A percentile compares a stretch with the other conserved stretches of the same genome.
Conservation (phyloP, 352 stramenopile genomes). For the Blastocystis sp. region DNA sequence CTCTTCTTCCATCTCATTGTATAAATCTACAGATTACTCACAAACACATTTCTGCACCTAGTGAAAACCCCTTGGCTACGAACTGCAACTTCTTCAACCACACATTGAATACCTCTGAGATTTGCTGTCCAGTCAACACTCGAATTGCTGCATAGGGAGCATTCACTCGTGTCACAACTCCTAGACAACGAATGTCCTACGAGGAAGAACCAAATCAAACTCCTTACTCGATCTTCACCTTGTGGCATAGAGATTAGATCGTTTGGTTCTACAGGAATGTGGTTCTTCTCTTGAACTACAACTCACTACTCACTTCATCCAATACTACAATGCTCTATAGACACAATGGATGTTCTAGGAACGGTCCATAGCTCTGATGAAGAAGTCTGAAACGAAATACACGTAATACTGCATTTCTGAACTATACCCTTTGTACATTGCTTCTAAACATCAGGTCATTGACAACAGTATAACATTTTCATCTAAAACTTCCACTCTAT, state of each 20-base stretch:
- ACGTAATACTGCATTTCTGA: slow-evolving; percentile 36
- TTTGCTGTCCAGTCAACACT: slow-evolving; percentile 43
- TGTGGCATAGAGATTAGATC: slow-evolving; percentile 42
- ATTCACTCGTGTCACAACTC: slow-evolving; percentile 26
- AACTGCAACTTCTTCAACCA: slow-evolving; percentile 63
- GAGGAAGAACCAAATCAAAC: neutral
- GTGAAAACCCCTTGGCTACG: slow-evolving; percentile 26
- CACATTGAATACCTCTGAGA: slow-evolving; percentile 27
- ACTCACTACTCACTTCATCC: neutral
- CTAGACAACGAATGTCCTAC: slow-evolving; percentile 61
- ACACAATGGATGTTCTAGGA: slow-evolving; percentile 40
- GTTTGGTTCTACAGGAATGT: slow-evolving; percentile 39
- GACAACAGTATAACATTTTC: neutral
- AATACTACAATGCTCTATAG: slow-evolving; percentile 34
- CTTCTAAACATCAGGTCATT: neutral
- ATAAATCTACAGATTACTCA: slow-evolving; percentile 12
- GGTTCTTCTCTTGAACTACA: slow-evolving; percentile 52
- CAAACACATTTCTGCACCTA: neutral
- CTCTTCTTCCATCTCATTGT: slow-evolving; percentile 53
- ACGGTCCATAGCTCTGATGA: neutral
- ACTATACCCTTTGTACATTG: neutral
- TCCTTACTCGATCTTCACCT: slow-evolving; percentile 39
- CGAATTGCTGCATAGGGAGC: slow-evolving; percentile 35
- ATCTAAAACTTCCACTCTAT: slow-evolving; percentile 1
- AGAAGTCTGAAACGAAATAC: neutral